phyloP scores from a whole-genome alignment of 257 asterid species.

The Eucommia ulmoides region DNA sequence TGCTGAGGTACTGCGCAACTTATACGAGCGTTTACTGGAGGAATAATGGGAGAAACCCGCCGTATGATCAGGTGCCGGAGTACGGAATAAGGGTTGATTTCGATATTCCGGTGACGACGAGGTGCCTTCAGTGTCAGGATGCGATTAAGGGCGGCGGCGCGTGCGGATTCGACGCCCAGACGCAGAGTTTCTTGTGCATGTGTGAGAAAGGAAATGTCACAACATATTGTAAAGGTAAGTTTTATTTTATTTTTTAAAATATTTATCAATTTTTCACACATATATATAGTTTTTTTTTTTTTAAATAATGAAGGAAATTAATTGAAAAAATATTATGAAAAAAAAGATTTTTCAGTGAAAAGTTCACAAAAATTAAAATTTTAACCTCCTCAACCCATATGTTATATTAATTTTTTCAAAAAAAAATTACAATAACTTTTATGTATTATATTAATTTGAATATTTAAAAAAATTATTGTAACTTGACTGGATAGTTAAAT shows the following conservation, averaged over 20 bases:
- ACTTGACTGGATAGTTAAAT: no score
- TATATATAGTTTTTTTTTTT: no score
- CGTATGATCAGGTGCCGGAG: slow-evolving; percentile 58
- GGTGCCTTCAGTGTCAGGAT: slow-evolving; percentile 61
- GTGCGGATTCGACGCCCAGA: slow-evolving; percentile 59
- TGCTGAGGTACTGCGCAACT: slow-evolving; percentile 59
- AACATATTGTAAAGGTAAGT: slow-evolving; percentile 51
- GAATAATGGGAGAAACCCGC: slow-evolving; percentile 50
- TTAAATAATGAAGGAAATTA: neutral
- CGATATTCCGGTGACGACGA: slow-evolving; percentile 65
- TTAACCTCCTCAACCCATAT: neutral
- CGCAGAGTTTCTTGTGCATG: slow-evolving; percentile 65
- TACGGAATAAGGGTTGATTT: slow-evolving; percentile 81
- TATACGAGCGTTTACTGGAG: slow-evolving; percentile 78
- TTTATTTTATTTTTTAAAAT: neutral
- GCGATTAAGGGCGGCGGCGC: slow-evolving; percentile 46
- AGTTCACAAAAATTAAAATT: neutral
- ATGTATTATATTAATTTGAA: no score
- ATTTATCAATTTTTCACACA: neutral
- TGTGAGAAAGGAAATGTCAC: slow-evolving; percentile 64
- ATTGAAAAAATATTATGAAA: no score
- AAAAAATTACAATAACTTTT: no score
- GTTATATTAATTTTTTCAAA: neutral
- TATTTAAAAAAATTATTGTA: no score
- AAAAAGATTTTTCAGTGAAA: no score